phyloP scores from a whole-genome alignment of 163 green algal genomes.

The Volvox carteri region DNA sequence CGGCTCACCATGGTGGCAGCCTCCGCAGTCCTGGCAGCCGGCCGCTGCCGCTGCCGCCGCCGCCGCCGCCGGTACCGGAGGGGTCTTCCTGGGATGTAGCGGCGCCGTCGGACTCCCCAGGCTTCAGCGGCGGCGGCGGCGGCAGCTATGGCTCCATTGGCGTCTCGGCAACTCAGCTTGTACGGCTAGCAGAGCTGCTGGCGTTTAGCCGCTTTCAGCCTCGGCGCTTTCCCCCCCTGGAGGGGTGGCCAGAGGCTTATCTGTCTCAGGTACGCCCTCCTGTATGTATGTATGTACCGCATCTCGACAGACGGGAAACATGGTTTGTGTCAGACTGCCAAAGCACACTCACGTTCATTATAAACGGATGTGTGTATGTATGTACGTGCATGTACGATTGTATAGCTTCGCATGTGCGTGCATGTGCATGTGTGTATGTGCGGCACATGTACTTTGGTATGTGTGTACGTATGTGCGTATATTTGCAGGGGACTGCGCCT shows the following conservation, averaged over 20 bases:
- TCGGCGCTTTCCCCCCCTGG: not conserved
- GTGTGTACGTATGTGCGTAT: no score
- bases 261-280: not conserved
- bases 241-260: not conserved
- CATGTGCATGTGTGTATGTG: no score
- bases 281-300: no score
- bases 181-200: constrained; percentile 30
- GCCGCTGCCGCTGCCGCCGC: not conserved
- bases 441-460: no score
- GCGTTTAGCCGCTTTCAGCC: constrained; percentile 22
- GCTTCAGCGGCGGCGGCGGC: not conserved
- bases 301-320: no score
- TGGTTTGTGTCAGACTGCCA: no score
- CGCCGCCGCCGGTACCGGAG: not conserved
- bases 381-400: no score
- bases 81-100: not conserved
- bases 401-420: no score
- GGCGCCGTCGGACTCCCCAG: not conserved
- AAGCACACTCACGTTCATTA: no score
- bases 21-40: not conserved
- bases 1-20: not conserved
- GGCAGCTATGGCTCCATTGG: not conserved
- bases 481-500: no score
- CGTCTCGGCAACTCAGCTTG: constrained; percentile 11
- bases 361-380: no score